Percentiles rank a stretch among this genome's conserved stretches.
Conservation (phyloP, 139 green algal species). For the Picochlorum sp. region DNA sequence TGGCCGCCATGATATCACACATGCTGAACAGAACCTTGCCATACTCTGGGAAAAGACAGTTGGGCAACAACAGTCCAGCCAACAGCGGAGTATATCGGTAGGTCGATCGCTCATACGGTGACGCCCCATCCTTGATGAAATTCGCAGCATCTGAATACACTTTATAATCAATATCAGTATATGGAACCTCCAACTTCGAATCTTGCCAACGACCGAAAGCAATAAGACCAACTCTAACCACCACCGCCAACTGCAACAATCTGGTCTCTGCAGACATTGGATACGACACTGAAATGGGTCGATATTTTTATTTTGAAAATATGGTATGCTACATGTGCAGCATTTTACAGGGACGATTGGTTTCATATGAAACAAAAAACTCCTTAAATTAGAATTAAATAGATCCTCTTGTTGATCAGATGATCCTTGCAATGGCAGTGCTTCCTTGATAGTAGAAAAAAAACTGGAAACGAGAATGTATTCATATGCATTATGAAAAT, state of each 20-base stretch:
- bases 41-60: conserved; percentile 54
- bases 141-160: conserved; percentile 57
- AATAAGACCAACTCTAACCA: conserved; percentile 42
- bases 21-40: conserved; percentile 83
- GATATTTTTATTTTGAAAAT: no score
- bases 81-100: conserved; percentile 89
- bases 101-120: conserved; percentile 38
- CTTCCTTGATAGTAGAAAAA: no score
- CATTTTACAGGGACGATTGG: no score
- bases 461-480: no score
- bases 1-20: conserved; percentile 54
- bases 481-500: no score
- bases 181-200: conserved; percentile 50
- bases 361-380: no score
- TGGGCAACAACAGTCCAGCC: conserved; percentile 72
- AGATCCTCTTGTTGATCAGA: no score
- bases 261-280: background rate
- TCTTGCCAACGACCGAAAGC: conserved; percentile 61
- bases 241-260: conserved; percentile 22
- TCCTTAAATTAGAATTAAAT: no score
- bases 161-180: conserved; percentile 89
- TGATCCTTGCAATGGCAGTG: no score
- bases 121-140: conserved; percentile 22
- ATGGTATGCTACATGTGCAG: background rate
- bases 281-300: background rate